phyloP scores from a whole-genome alignment of 495 filamentous ascomycete species.

The Staphylotrichum tortipilum region DNA sequence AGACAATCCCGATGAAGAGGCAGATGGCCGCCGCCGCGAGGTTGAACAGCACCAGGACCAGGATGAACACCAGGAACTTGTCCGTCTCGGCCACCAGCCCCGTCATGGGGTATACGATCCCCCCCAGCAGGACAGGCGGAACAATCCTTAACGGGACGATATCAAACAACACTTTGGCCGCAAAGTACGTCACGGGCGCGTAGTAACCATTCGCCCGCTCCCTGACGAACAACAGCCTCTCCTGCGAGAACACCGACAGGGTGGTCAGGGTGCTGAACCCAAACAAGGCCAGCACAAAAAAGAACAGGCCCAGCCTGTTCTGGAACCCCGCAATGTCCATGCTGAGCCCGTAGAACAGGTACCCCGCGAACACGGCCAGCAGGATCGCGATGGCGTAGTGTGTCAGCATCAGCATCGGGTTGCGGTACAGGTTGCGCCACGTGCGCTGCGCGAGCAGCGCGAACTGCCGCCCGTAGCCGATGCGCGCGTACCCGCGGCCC shows the following conservation, averaged over 20 bases:
- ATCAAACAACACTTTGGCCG: slow-evolving; percentile 89
- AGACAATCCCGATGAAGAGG: slow-evolving; percentile 92
- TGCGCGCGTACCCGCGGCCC: slow-evolving; percentile 69
- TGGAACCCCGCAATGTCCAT: slow-evolving; percentile 97
- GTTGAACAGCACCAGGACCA: slow-evolving; percentile 93
- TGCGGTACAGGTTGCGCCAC: slow-evolving; percentile 95
- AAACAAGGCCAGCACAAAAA: slow-evolving; percentile 92
- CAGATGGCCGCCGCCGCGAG: slow-evolving; percentile 87
- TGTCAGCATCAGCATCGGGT: slow-evolving; percentile 97
- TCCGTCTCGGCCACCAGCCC: slow-evolving; percentile 76
- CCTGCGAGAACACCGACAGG: slow-evolving; percentile 86
- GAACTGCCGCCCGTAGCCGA: slow-evolving; percentile 75
- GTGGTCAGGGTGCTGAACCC: slow-evolving; percentile 93
- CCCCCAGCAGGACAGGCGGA: slow-evolving; percentile 92
- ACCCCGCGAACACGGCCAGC: slow-evolving; percentile 87
- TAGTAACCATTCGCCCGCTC: slow-evolving; percentile 98
- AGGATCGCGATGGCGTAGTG: slow-evolving; percentile 99
- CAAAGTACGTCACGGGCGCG: slow-evolving; percentile 92
- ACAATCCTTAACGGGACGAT: slow-evolving; percentile 90
- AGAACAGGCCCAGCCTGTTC: slow-evolving; percentile 95
- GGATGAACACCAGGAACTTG: slow-evolving; percentile 83
- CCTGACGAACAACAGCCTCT: slow-evolving; percentile 84
- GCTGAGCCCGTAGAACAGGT: slow-evolving; percentile 91
- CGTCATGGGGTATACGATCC: slow-evolving; percentile 95
- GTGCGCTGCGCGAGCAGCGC: slow-evolving; percentile 81